Conservation (phyloP, 305 asterid genomes). For the Caryopteris hybrid region DNA sequence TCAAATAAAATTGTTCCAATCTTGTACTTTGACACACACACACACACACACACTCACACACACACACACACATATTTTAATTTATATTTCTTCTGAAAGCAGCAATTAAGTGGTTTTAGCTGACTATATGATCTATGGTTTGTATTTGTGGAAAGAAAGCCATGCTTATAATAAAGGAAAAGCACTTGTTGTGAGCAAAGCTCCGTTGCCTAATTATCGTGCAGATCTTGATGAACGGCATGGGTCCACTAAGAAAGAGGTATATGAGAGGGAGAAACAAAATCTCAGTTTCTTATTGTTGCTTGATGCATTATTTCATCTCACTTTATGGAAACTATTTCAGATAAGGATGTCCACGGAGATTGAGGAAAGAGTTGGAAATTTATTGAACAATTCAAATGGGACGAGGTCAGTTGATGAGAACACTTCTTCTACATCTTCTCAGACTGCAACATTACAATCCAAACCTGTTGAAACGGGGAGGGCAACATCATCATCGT, state of each 20-base stretch:
- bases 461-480: slow-evolving; percentile 33
- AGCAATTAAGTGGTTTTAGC: slow-evolving; percentile 16
- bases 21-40: not conserved
- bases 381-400: slow-evolving; percentile 55
- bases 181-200: slow-evolving; percentile 91
- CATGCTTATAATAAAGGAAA: slow-evolving; percentile 89
- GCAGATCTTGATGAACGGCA: slow-evolving; percentile 96
- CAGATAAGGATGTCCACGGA: slow-evolving; percentile 87
- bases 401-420: slow-evolving; percentile 28
- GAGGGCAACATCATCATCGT: slow-evolving; percentile 22
- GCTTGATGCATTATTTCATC: slow-evolving; percentile 12
- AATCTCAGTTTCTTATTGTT: slow-evolving; percentile 17
- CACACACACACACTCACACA: too few species aligned
- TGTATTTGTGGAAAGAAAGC: slow-evolving; percentile 78
- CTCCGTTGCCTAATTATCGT: slow-evolving; percentile 87
- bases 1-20: not conserved
- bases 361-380: slow-evolving; percentile 73
- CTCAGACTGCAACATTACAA: slow-evolving; percentile 39
- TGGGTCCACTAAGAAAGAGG: slow-evolving; percentile 88
- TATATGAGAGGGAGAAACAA: too few species aligned
- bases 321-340: slow-evolving; percentile 12
- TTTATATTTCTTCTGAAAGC: not conserved
- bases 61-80: too few species aligned
- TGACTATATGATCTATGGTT: slow-evolving; percentile 26
- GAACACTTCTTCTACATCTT: slow-evolving; percentile 39